A percentile compares a stretch with the other conserved stretches of the same genome.
Conservation (phyloP, 495 filamentous ascomycete species). For the Talaromyces borbonicus region DNA sequence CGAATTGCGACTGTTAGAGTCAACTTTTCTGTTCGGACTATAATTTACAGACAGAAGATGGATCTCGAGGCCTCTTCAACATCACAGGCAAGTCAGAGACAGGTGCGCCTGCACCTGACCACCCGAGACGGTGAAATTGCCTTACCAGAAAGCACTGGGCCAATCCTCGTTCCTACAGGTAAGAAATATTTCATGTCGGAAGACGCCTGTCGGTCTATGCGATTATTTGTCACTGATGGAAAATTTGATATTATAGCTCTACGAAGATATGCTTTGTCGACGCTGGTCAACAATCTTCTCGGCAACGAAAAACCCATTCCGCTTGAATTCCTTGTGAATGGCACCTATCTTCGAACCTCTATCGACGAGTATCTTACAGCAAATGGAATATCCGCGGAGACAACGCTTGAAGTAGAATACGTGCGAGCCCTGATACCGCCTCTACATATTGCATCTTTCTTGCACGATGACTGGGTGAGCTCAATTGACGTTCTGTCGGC, state of each 20-base stretch:
- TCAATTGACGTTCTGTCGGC: constrained; percentile 75
- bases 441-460: constrained; percentile 71
- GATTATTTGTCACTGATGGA: no score
- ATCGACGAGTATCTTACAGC: constrained; percentile 80
- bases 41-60: background rate
- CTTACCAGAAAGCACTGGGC: constrained; percentile 49
- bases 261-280: constrained; percentile 82
- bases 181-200: no score
- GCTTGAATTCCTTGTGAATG: constrained; percentile 92
- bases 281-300: constrained; percentile 87
- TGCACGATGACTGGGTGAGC: constrained; percentile 95
- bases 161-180: constrained; percentile 58
- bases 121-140: constrained; percentile 50
- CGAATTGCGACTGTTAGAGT: background rate
- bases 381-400: constrained; percentile 82
- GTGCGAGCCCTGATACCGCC: constrained; percentile 85
- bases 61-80: constrained; percentile 12
- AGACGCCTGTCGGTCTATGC: no score
- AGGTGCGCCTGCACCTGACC: constrained; percentile 52
- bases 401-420: constrained; percentile 81
- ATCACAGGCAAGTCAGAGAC: constrained; percentile 29
- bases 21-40: background rate
- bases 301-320: constrained; percentile 68
- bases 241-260: constrained; percentile 45
- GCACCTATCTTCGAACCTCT: constrained; percentile 76